phyloP scores from a whole-genome alignment of 2,329 filamentous ascomycete species.

The Zasmidium citrigriseum region DNA sequence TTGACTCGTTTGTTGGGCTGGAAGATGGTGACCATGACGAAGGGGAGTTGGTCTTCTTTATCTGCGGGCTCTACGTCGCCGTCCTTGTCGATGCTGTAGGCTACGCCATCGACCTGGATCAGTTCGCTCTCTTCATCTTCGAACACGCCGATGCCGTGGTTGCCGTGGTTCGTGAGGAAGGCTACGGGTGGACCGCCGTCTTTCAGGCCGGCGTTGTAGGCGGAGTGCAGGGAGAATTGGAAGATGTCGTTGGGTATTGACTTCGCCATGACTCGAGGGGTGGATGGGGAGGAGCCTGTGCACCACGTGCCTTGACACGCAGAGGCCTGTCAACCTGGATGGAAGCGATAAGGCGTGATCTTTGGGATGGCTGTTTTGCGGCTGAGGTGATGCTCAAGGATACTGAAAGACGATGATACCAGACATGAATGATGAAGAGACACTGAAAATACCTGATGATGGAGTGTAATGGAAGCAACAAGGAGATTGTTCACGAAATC shows the following conservation, averaged over 20 bases:
- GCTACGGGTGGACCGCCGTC: slow-evolving; percentile 36
- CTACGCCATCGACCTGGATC: slow-evolving; percentile 39
- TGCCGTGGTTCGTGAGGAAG: slow-evolving; percentile 44
- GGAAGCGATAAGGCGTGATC: not conserved
- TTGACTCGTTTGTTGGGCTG: slow-evolving; percentile 37
- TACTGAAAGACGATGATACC: no score
- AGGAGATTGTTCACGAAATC: no score
- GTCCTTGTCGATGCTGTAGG: slow-evolving; percentile 36
- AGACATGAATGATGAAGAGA: not conserved
- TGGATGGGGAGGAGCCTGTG: not conserved
- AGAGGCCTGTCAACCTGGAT: no score
- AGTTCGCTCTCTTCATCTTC: slow-evolving; percentile 35
- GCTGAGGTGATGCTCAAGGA: no score
- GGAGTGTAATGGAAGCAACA: not conserved
- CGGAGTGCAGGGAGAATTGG: slow-evolving; percentile 44
- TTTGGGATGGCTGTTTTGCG: not conserved
- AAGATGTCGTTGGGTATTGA: slow-evolving; percentile 49
- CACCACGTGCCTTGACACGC: not conserved
- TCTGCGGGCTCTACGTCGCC: slow-evolving; percentile 36
- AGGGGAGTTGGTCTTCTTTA: slow-evolving; percentile 37
- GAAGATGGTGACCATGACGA: slow-evolving; percentile 46
- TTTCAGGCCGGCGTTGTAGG: slow-evolving; percentile 39
- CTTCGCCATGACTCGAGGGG: slow-evolving; percentile 34
- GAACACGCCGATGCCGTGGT: slow-evolving; percentile 45
- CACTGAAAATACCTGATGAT: not conserved